Evolutionary conservation across 495 filamentous ascomycete species (phyloP), one percentile per base, ranked within the genome.

Genomic region (Aspergillus coremiiformis): DNA sequence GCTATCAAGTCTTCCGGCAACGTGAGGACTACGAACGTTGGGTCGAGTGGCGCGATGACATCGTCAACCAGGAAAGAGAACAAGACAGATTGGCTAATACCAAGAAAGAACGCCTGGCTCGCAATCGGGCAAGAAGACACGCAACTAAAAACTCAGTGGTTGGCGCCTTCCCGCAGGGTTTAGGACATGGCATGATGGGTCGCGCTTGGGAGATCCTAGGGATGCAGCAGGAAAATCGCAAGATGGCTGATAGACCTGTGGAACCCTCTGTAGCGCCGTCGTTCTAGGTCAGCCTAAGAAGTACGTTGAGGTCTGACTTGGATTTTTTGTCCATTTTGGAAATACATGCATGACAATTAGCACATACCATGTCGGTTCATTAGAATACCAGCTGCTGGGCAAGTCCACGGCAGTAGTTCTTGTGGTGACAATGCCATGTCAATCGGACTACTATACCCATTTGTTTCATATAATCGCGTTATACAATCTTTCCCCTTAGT

Each of bases 1-100:
- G 73, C 29, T 85, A 79, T 62, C 76, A 78, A 48, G 77, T 81
- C n/a, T 72, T 78, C 19, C 75, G 74, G 44, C 77, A 84, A 39
- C 76, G 74, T 33, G 83, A 85, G 59, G 70, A 82, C 44, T 84
- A 76, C 61, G 80, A 81, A 53, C 68, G 71, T 39, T 83, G 82
- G 75, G 65, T 66, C n/a, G 76, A 76, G 49, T 84, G 81, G 82
- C 72, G 72, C 51, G 71, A 83, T 20, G 77, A 77, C 11, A 74
- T 85, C 29, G 77, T 70, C 22, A 55, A 61, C 33, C 64, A 72
- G 22, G 72, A 73, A 52, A 67, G 70, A 41, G 71, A 76, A 52
- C 69, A 73, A 30, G 67, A 76, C 26, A 65, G 71, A 3, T 52
- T 76, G 15, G 63, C 58, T 21, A 58, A 62, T 8, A 65, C 70